Percentiles rank a stretch among this genome's conserved stretches.
These are phyloP conservation scores for Cicer yamashitae DNA, from an alignment of 306 rosid genomes.

Conservation along the genomic window DNA sequence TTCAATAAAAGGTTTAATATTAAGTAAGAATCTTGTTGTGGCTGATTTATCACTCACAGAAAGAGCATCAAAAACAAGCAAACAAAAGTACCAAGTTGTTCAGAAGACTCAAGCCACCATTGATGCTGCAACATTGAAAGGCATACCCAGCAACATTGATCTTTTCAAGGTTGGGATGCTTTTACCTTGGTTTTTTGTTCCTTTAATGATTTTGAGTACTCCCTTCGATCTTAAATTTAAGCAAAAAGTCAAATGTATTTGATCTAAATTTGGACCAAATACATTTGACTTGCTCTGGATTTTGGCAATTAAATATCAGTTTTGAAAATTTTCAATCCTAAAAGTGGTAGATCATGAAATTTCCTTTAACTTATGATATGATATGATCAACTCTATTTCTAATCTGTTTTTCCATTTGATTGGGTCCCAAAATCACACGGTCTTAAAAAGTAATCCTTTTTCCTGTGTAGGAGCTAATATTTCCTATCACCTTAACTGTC, in stretches of 20 bases:
- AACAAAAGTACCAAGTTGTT: slow-evolving; percentile 58
- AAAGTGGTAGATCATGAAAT: neutral
- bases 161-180: slow-evolving; percentile 79
- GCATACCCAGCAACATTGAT: slow-evolving; percentile 98
- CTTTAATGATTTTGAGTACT: slow-evolving; percentile 29
- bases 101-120: slow-evolving; percentile 96
- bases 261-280: too few species aligned
- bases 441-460: slow-evolving; percentile 36
- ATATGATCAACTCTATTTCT: slow-evolving; percentile 28
- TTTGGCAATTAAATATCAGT: slow-evolving; percentile 22
- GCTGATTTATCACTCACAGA: slow-evolving; percentile 74
- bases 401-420: slow-evolving; percentile 28
- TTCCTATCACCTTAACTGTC: slow-evolving; percentile 65
- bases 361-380: neutral
- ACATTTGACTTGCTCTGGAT: neutral
- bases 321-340: neutral
- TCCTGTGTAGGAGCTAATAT: slow-evolving; percentile 78
- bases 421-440: slow-evolving; percentile 10
- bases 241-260: too few species aligned
- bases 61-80: slow-evolving; percentile 78
- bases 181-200: slow-evolving; percentile 36
- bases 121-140: slow-evolving; percentile 89
- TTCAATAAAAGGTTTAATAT: slow-evolving; percentile 68
- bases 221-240: too few species aligned
- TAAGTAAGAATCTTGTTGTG: slow-evolving; percentile 86